phyloP scores from a whole-genome alignment of 2,329 filamentous ascomycete species.

The Rutstroemia sydowiana region DNA sequence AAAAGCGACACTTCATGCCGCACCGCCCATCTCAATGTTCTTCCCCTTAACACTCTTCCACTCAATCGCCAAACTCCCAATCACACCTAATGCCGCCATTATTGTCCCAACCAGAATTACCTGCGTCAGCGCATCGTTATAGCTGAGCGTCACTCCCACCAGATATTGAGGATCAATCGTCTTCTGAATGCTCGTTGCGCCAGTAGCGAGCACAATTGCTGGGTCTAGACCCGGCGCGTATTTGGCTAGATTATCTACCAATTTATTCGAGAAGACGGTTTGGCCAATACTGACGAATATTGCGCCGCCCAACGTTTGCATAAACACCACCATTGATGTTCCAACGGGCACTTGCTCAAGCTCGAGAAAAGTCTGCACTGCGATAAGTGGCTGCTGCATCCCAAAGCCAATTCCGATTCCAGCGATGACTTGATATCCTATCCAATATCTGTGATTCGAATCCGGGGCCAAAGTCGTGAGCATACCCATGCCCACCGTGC shows the following conservation, averaged over 20 bases:
- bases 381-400: slow-evolving; percentile 51
- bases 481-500: slow-evolving; percentile 37
- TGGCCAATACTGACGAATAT: slow-evolving; percentile 51
- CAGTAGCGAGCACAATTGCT: slow-evolving; percentile 37
- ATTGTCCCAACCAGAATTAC: slow-evolving; percentile 44
- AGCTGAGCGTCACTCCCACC: slow-evolving; percentile 48
- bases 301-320: slow-evolving; percentile 52
- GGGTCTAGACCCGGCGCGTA: slow-evolving; percentile 38
- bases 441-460: slow-evolving; percentile 43
- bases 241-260: slow-evolving; percentile 30
- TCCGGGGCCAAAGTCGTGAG: slow-evolving; percentile 44
- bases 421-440: slow-evolving; percentile 48
- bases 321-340: slow-evolving; percentile 47
- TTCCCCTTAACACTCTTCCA: slow-evolving; percentile 43
- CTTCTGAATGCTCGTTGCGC: slow-evolving; percentile 53
- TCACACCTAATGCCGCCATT: neutral
- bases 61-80: slow-evolving; percentile 3
- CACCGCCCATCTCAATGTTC: slow-evolving; percentile 28
- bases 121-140: slow-evolving; percentile 46
- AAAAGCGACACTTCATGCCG: slow-evolving; percentile 2
- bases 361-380: slow-evolving; percentile 49
- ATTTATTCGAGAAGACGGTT: slow-evolving; percentile 35
- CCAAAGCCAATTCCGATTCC: slow-evolving; percentile 51
- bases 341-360: slow-evolving; percentile 46
- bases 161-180: slow-evolving; percentile 44